These are phyloP conservation scores for Pugionium cornutum DNA, from an alignment of 345 rosid species.

Conservation along the genomic window DNA sequence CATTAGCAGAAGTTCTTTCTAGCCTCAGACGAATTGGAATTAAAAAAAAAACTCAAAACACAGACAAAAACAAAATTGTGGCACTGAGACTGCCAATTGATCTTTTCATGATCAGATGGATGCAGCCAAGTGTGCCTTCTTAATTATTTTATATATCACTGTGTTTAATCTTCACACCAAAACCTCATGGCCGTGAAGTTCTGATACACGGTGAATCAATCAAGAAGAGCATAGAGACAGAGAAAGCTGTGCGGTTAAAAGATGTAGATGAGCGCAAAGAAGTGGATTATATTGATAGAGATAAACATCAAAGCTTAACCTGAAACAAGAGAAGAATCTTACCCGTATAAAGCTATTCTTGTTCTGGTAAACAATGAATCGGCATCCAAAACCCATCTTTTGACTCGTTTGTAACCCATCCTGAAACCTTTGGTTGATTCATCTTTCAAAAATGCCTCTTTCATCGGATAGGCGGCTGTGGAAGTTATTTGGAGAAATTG, in stretches of 20 bases:
- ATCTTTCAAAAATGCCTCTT: slow-evolving; percentile 8
- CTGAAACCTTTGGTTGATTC: not conserved
- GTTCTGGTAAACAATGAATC: slow-evolving; percentile 4
- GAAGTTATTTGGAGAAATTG: not conserved
- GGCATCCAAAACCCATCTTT: not conserved
- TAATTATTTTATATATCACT: slow-evolving; percentile 12
- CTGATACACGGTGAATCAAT: slow-evolving; percentile 37
- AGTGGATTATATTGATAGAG: not conserved
- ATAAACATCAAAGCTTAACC: slow-evolving; percentile 11
- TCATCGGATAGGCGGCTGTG: slow-evolving; percentile 26
- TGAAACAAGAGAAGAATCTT: slow-evolving; percentile 1
- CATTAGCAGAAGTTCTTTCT: not conserved
- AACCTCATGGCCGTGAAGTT: slow-evolving; percentile 37
- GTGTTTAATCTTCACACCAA: slow-evolving; percentile 40
- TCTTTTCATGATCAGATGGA: slow-evolving; percentile 37
- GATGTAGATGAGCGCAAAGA: not conserved
- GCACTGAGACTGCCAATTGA: slow-evolving; percentile 28
- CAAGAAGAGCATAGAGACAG: not conserved
- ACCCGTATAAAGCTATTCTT: not conserved
- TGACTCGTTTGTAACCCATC: not conserved
- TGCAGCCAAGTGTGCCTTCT: not conserved
- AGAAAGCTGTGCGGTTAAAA: not conserved
- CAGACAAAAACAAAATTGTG: slow-evolving; percentile 2
- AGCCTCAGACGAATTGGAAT: not conserved
- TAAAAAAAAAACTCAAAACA: not conserved